Base-by-base conservation (phyloP, 2,329 filamentous ascomycete genomes). In the Calonectria montana region DNA sequence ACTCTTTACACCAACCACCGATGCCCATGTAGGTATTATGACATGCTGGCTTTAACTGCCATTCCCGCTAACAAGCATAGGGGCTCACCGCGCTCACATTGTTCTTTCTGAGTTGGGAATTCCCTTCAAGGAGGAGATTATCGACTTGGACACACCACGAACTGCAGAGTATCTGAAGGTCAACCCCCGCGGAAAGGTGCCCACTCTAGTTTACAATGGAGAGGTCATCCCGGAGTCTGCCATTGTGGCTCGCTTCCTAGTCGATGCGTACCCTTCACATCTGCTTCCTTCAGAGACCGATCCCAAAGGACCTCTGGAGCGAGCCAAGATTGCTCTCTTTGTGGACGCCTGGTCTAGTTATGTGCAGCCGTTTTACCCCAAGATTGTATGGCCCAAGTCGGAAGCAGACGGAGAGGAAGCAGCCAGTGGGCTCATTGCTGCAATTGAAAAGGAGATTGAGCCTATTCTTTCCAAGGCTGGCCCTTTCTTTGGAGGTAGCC, bases 161-260 rank as follows among this genome's bases (percentile, higher is more conserved):
- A 91, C 92, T 31, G 86, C 89, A 43, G 94, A 92, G 86, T 97
- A 96, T 81, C 88, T 97, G 10, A 86, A 92, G 64, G 85, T 97
- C 80, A 96, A 96, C 85, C 94, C 94, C 75, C 91, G 94, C 69
- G 94, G 94, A 16, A 89, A 95, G 3, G 94, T 97, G 5, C 94
- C 94, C 0, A 85, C 91, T 0, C 84, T 97, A 68, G 88, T 89
- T 27, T 93, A 93, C 85, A 87, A 91, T 73, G 88, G 87, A 72
- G 87, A 93, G 73, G 92, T 94, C 80, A 87, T 97, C 79, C 91
- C 89, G 65, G 94, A 97, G 82, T 94, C 93, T 2, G 91, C 86
- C 74, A 89, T 96, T 73, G 91, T 96, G n/a, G 83, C 91, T 1
- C 90, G 93, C 75, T 96, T 94, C 84, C 82, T 91, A 4, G 91